Base-by-base conservation (phyloP, 306 rosid genomes). In the Rosa rugosa region DNA sequence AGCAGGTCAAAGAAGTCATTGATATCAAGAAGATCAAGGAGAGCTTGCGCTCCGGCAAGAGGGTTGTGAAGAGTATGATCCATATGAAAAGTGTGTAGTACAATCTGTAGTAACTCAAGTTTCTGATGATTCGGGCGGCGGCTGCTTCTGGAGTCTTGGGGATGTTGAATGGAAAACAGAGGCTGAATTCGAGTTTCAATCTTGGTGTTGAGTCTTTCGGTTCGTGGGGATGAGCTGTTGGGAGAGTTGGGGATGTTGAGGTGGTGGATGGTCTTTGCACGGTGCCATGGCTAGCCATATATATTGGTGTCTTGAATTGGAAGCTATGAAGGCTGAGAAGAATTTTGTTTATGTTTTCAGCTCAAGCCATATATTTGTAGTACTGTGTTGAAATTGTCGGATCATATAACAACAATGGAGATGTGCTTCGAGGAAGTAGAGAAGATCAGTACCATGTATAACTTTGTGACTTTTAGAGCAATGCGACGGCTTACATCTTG, bases 21-120 rank as follows among this genome's bases (percentile, higher is more conserved):
- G 72, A 82, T 20, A 82, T 88, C 66, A 87, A 60, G 71, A 81
- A 78, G 76, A 89, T 83, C 65, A 91, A 74, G 0, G 93, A 88
- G 6, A 83, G 79, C 56, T 91, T 77, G 9, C 93, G 78, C 8
- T 18, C 0, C 6, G 97, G 93, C 45, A 91, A 82, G 6, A 89
- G 89, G 13, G 87, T 80, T 78, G 88, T 86, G 87, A 86, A 89
- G 78, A 89, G 93, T 77, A 86, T 80, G 77, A 85, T 78, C 93
- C 93, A 91, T 65, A 91, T 80, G 66, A 91, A 91, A 23, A 81
- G 85, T 2, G 85, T 11, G 85, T 91, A 91, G 36, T 83, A 87
- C 38, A 84, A 59, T 23, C 91, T 87, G 14, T 72, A 83, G 75
- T 50, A 80, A 11, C 25, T 75, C 3, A 85, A 44, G 87, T 89